Evolutionary conservation across 108 stramenopile genomes (phyloP).

Genomic region (Pseudonitzschia multiseries): DNA sequence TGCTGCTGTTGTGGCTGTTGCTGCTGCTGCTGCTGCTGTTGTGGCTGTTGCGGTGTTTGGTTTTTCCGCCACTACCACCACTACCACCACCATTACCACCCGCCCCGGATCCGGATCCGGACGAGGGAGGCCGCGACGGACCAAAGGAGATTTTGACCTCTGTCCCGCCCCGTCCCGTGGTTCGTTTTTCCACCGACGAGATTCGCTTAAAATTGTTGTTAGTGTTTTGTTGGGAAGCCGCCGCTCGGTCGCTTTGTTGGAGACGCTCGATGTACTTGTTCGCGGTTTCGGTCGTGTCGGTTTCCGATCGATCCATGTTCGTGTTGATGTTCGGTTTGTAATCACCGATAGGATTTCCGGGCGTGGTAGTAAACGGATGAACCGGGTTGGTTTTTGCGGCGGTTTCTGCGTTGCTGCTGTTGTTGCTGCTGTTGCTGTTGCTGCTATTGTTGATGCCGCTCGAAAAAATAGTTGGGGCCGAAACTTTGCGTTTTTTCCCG

Average conservation of each 20-base stretch:
- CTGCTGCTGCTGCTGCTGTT: slow-evolving; percentile 13
- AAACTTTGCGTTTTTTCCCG: slow-evolving; percentile 21
- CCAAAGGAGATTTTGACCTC: slow-evolving; percentile 41
- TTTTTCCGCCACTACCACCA: background rate
- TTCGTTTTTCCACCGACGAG: slow-evolving; percentile 3
- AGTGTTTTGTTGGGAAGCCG: no score
- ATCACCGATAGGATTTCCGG: no score
- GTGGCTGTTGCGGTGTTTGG: background rate
- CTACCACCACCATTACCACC: no score
- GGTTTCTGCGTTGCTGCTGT: background rate
- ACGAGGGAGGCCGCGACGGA: slow-evolving; percentile 29
- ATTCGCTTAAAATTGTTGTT: slow-evolving; percentile 2
- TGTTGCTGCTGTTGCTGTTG: background rate
- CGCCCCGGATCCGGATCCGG: background rate
- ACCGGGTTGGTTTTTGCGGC: background rate
- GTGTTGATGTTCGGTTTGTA: background rate
- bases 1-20: slow-evolving; percentile 5
- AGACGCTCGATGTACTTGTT: slow-evolving; percentile 1
- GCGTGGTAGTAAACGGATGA: no score
- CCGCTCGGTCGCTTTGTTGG: background rate
- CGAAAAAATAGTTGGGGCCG: background rate
- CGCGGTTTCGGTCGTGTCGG: background rate
- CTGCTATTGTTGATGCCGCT: slow-evolving; percentile 1
- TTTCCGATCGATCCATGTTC: background rate
- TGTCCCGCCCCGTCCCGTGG: slow-evolving; percentile 9